Percentiles rank a stretch among this genome's conserved stretches.
These are phyloP conservation scores for Castanea crenata DNA, from an alignment of 306 rosid species.

Conservation along the genomic window DNA sequence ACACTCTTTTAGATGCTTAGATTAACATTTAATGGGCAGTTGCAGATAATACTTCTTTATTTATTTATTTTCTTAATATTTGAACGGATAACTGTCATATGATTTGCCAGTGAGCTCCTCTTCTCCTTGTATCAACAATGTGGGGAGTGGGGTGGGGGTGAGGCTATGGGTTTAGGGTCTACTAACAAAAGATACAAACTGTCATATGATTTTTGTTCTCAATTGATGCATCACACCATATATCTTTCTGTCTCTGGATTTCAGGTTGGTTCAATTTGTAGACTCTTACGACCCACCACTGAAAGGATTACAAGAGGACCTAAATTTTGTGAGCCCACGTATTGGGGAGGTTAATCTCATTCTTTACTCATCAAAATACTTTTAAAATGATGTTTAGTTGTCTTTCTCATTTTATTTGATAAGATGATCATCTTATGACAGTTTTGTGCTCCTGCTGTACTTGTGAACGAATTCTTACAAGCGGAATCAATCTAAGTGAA, in stretches of 20 bases:
- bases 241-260: conserved; percentile 31
- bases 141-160: background rate
- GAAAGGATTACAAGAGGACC: conserved; percentile 95
- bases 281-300: conserved; percentile 94
- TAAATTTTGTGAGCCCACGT: conserved; percentile 97
- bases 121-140: background rate
- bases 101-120: background rate
- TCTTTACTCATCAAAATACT: conserved; percentile 25
- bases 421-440: background rate
- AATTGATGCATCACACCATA: conserved; percentile 15
- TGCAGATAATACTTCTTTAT: background rate
- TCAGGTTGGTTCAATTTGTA: conserved; percentile 87
- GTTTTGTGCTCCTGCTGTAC: background rate
- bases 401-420: conserved; percentile 1
- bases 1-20: too few species aligned
- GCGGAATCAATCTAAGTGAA: background rate
- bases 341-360: conserved; percentile 90
- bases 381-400: background rate
- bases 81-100: background rate
- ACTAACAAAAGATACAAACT: background rate
- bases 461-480: background rate
- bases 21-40: too few species aligned
- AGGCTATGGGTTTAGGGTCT: background rate
- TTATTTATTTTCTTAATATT: background rate
- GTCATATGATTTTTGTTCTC: background rate